phyloP scores from a whole-genome alignment of 305 asterid species.

The Solanum hybrid region DNA sequence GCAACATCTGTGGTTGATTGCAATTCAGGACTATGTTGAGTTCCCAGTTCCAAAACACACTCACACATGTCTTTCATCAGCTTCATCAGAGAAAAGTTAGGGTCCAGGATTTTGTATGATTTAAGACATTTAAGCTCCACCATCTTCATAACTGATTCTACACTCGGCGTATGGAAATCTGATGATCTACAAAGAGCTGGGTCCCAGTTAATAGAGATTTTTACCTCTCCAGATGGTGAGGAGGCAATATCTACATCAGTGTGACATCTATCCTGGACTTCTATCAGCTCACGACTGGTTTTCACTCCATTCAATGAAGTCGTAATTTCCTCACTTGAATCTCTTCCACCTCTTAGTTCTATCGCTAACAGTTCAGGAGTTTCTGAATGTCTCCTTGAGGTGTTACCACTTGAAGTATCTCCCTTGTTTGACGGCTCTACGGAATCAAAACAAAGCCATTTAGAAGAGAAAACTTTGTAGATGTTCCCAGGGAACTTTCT shows the following conservation, averaged over 20 bases:
- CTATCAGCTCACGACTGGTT: slow-evolving; percentile 16
- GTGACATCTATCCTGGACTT: slow-evolving; percentile 18
- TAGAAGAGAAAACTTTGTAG: not conserved
- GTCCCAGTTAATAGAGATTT: slow-evolving; percentile 28
- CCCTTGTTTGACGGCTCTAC: slow-evolving; percentile 37
- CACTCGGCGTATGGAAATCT: slow-evolving; percentile 34
- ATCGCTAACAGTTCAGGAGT: slow-evolving; percentile 20
- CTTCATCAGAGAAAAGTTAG: slow-evolving; percentile 27
- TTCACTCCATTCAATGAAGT: slow-evolving; percentile 22
- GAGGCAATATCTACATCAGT: slow-evolving; percentile 60
- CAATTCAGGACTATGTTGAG: slow-evolving; percentile 17
- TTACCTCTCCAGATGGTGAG: slow-evolving; percentile 44
- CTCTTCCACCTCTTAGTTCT: slow-evolving; percentile 13
- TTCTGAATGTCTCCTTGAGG: slow-evolving; percentile 17
- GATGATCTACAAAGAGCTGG: slow-evolving; percentile 28
- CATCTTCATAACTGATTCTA: slow-evolving; percentile 35
- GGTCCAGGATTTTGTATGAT: slow-evolving; percentile 27
- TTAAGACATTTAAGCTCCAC: slow-evolving; percentile 43
- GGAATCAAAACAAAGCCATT: slow-evolving; percentile 1
- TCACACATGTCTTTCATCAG: slow-evolving; percentile 45
- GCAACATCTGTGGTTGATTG: slow-evolving; percentile 10
- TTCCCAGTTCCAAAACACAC: slow-evolving; percentile 40
- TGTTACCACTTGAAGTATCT: slow-evolving; percentile 22
- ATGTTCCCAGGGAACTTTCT: not conserved
- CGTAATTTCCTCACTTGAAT: not conserved